Conservation (phyloP, 305 asterid genomes). For the Euphrasia arctica region DNA sequence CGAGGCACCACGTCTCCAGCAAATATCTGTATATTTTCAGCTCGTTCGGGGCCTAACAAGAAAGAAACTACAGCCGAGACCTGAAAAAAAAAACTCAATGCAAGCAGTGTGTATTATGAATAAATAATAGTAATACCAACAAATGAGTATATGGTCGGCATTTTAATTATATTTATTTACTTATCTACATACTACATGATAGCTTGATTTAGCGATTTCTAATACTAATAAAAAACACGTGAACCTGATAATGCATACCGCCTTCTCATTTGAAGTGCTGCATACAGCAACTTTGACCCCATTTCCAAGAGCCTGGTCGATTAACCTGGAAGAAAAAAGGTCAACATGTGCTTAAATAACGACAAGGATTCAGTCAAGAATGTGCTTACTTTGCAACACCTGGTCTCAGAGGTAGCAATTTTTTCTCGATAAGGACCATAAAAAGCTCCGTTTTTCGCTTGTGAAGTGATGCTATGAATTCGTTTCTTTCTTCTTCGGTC, state of each 20-base stretch:
- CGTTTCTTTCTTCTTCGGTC: conserved; percentile 74
- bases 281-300: conserved; percentile 92
- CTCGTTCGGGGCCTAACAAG: conserved; percentile 79
- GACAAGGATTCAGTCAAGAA: background rate
- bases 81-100: conserved; percentile 32
- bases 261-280: conserved; percentile 99
- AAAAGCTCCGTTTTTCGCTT: conserved; percentile 83
- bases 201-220: conserved; percentile 3
- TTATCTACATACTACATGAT: too few species aligned
- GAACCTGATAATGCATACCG: conserved; percentile 86
- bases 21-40: conserved; percentile 75
- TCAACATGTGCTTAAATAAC: too few species aligned
- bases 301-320: conserved; percentile 79
- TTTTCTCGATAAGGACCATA: conserved; percentile 89
- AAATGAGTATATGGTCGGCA: too few species aligned
- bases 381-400: conserved; percentile 75
- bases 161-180: too few species aligned
- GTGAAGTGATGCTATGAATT: conserved; percentile 87
- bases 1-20: conserved; percentile 98
- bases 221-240: conserved; percentile 19
- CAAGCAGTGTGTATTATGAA: background rate
- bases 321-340: conserved; percentile 43
- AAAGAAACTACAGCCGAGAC: conserved; percentile 91
- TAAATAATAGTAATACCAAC: background rate
- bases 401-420: conserved; percentile 87